A percentile compares a stretch with the other conserved stretches of the same genome.
These are phyloP conservation scores for Eragrostis nindensis DNA, from an alignment of 176 grass and related monocot species.

Conservation along the genomic window DNA sequence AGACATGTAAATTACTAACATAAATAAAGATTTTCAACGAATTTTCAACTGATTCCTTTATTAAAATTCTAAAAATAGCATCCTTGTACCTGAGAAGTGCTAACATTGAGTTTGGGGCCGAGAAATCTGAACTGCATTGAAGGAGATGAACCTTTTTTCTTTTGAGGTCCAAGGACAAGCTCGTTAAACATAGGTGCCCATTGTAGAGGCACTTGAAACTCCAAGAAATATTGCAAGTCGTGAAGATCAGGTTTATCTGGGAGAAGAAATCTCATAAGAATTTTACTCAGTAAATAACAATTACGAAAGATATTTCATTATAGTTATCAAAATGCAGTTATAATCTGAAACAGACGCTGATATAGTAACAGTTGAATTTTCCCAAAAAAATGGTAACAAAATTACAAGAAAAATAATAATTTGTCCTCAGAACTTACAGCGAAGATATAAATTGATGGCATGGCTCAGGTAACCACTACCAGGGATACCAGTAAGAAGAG, in stretches of 20 bases:
- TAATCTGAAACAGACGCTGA: neutral
- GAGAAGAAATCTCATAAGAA: constrained; percentile 11
- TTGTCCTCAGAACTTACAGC: constrained; percentile 69
- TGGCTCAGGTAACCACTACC: constrained; percentile 97
- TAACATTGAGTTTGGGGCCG: constrained; percentile 85
- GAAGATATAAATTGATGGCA: constrained; percentile 97
- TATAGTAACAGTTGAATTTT: constrained; percentile 17
- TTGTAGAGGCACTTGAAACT: constrained; percentile 94
- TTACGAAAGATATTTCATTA: constrained; percentile 8
- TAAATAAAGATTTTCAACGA: neutral
- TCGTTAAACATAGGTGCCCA: constrained; percentile 94
- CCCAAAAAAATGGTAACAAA: neutral
- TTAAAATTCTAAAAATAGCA: constrained; percentile 18
- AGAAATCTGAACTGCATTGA: constrained; percentile 90
- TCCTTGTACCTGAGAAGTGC: constrained; percentile 79
- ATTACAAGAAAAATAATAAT: neutral
- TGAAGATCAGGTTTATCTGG: constrained; percentile 91
- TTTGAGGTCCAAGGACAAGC: constrained; percentile 83
- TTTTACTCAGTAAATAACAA: constrained; percentile 12
- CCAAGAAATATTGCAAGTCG: constrained; percentile 91
- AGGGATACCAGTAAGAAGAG: constrained; percentile 91
- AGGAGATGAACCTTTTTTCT: constrained; percentile 79
- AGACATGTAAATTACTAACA: constrained; percentile 1
- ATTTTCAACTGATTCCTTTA: neutral
- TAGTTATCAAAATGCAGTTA: constrained; percentile 11